These are phyloP conservation scores for Groenewaldozyma tartarivorans DNA, from an alignment of 805 yeast species.

Conservation along the genomic window DNA sequence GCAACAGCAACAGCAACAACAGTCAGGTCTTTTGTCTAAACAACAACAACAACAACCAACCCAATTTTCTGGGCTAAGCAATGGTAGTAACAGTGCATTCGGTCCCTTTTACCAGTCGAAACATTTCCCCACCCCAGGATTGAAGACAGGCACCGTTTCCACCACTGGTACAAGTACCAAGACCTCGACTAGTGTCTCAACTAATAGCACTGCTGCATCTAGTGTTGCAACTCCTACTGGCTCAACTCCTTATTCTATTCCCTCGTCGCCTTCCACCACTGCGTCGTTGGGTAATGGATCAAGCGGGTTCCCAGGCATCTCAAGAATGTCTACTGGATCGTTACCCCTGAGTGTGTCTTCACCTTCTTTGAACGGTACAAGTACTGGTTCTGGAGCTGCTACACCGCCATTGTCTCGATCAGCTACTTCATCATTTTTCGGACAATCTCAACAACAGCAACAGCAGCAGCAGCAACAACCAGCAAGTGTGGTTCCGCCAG, in stretches of 20 bases:
- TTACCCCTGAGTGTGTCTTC: conserved; percentile 10
- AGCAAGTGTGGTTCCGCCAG: not conserved
- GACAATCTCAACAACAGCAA: too few species aligned
- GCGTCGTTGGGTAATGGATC: not conserved
- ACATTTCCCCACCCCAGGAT: not conserved
- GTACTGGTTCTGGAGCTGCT: conserved; percentile 8
- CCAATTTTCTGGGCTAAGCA: too few species aligned
- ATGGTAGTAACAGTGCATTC: not conserved
- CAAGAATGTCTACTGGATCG: not conserved
- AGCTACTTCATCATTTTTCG: not conserved
- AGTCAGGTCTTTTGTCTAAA: too few species aligned
- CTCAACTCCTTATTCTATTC: not conserved
- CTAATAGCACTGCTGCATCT: not conserved
- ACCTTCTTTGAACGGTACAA: not conserved
- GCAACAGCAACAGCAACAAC: not conserved
- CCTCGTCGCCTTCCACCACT: not conserved
- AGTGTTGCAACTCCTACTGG: not conserved
- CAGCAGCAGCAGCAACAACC: conserved; percentile 6
- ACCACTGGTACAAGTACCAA: too few species aligned
- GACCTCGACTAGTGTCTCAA: not conserved
- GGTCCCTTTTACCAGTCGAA: not conserved
- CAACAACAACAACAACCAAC: not conserved
- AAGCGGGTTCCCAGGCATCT: not conserved
- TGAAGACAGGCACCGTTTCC: not conserved
- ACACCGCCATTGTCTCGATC: not conserved